Evolutionary conservation across 75 land plant genomes (phyloP).

Genomic region (Cunninghamia lanceolata): DNA sequence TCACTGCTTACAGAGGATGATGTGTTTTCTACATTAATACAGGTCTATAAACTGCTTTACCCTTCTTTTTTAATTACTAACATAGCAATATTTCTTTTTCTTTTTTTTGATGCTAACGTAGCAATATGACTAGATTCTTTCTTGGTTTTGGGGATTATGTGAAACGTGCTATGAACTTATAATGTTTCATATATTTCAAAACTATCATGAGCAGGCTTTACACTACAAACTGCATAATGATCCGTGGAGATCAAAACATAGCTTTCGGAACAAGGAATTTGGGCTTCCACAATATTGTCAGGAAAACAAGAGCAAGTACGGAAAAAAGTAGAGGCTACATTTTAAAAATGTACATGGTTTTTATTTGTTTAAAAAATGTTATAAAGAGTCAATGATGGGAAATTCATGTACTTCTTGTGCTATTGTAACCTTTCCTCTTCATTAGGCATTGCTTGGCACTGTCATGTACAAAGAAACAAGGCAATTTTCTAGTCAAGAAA

Average conservation of each 20-base stretch:
- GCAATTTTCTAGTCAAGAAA: background rate
- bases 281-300: background rate
- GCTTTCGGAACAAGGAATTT: background rate
- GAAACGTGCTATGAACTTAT: background rate
- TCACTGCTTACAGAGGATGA: constrained; percentile 72
- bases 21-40: constrained; percentile 80
- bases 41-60: constrained; percentile 41
- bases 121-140: constrained; percentile 1
- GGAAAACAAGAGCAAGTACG: background rate
- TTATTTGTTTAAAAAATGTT: background rate
- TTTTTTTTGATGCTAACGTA: no score
- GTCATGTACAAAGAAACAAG: background rate
- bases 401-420: no score
- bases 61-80: background rate
- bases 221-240: constrained; percentile 82
- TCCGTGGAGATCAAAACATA: constrained; percentile 48
- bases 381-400: no score
- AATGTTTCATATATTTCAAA: background rate
- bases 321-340: background rate
- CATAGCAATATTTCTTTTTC: background rate
- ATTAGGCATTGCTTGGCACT: background rate
- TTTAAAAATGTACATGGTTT: background rate
- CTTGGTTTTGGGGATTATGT: no score
- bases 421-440: background rate
- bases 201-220: constrained; percentile 39